Conservation (phyloP, 331 rosid genomes). For the Stylosanthes scabra region DNA sequence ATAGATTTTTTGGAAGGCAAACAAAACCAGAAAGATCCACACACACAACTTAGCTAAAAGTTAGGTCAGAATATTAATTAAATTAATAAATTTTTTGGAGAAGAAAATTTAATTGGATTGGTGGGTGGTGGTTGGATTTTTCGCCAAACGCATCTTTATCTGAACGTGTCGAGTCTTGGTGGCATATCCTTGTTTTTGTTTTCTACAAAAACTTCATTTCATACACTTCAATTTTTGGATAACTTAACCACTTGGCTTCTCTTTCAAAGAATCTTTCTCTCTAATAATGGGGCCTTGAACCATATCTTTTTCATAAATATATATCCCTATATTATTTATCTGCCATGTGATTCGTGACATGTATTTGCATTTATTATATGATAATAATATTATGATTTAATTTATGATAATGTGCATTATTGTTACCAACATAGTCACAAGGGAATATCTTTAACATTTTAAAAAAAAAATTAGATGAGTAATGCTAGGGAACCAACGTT, state of each 20-base stretch:
- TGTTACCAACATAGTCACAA: constrained; percentile 32
- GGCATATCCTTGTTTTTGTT: constrained; percentile 38
- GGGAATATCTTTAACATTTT: not conserved
- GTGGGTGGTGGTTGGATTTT: constrained; percentile 53
- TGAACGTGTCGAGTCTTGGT: constrained; percentile 36
- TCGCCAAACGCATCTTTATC: constrained; percentile 33
- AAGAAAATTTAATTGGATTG: constrained; percentile 4
- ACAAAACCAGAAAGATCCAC: constrained; percentile 26
- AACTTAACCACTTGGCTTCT: constrained; percentile 44
- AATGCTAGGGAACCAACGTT: too few species aligned
- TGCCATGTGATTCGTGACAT: constrained; percentile 53
- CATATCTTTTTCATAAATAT: constrained; percentile 35
- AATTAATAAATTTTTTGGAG: not conserved
- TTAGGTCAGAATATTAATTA: constrained; percentile 35
- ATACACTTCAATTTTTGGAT: constrained; percentile 42
- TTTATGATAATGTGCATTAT: constrained; percentile 31
- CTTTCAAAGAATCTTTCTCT: constrained; percentile 55
- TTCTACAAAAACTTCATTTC: constrained; percentile 45
- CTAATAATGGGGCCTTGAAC: constrained; percentile 46
- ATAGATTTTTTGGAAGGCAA: constrained; percentile 31
- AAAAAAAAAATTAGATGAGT: too few species aligned
- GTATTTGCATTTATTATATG: constrained; percentile 9
- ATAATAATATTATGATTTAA: too few species aligned
- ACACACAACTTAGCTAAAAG: not conserved
- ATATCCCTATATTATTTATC: not conserved